Evolutionary conservation across 805 yeast species (phyloP).

Genomic region (Saturnispora saitoi): DNA sequence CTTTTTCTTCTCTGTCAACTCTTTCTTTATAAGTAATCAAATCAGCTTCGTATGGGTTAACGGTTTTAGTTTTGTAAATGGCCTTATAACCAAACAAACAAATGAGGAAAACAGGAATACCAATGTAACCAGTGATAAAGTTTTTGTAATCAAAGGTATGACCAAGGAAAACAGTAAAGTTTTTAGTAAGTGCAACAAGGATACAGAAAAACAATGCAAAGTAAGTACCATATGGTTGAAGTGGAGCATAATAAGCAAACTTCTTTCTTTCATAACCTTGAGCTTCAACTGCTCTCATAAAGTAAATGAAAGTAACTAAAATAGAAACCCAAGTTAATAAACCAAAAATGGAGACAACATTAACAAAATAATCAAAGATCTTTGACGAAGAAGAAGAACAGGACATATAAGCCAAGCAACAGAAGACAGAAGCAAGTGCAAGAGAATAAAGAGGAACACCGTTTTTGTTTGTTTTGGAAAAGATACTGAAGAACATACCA

Average conservation of each 20-base stretch:
- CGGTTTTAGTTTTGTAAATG: slow-evolving; percentile 38
- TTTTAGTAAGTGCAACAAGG: slow-evolving; percentile 54
- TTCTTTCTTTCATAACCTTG: slow-evolving; percentile 54
- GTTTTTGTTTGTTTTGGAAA: slow-evolving; percentile 52
- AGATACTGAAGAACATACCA: slow-evolving; percentile 64
- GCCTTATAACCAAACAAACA: slow-evolving; percentile 55
- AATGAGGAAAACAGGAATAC: slow-evolving; percentile 55
- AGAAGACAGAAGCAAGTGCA: slow-evolving; percentile 42
- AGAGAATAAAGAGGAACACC: slow-evolving; percentile 67
- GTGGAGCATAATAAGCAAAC: slow-evolving; percentile 55
- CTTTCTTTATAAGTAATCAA: slow-evolving; percentile 47
- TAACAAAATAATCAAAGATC: slow-evolving; percentile 62
- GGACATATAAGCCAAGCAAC: slow-evolving; percentile 64
- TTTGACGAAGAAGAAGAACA: slow-evolving; percentile 46
- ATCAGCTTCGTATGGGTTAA: slow-evolving; percentile 52
- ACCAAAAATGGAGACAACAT: slow-evolving; percentile 69
- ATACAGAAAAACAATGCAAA: slow-evolving; percentile 46
- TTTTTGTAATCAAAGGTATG: slow-evolving; percentile 45
- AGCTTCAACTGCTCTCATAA: slow-evolving; percentile 54
- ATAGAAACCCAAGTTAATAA: slow-evolving; percentile 69
- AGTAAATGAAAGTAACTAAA: slow-evolving; percentile 56
- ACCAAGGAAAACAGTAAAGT: slow-evolving; percentile 60
- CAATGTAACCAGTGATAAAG: slow-evolving; percentile 74
- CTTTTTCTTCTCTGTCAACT: slow-evolving; percentile 44
- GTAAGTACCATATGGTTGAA: slow-evolving; percentile 61